Conservation (phyloP, 148 eudicot species). For the Chenopodium formosanum region DNA sequence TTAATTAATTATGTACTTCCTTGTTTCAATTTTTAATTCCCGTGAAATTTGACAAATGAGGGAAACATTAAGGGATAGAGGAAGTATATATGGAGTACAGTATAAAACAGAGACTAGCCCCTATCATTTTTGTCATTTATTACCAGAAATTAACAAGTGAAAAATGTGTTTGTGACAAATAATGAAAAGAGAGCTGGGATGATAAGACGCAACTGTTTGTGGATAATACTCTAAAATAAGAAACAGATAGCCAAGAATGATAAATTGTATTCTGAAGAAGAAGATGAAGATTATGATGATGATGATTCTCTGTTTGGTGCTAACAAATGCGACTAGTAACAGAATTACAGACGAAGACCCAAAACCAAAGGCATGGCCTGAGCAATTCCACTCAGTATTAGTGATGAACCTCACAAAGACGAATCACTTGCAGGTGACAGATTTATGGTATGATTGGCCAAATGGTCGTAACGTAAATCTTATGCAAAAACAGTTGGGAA, state of each 20-base stretch:
- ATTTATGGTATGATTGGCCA: constrained; percentile 78
- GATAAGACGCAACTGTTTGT: too few species aligned
- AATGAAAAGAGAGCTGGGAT: too few species aligned
- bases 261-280: not conserved
- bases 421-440: constrained; percentile 34
- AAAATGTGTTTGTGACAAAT: too few species aligned
- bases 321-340: not conserved
- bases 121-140: too few species aligned
- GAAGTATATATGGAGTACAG: too few species aligned
- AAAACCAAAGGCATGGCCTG: constrained; percentile 61
- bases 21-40: too few species aligned
- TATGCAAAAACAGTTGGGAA: constrained; percentile 53
- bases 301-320: not conserved
- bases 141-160: too few species aligned
- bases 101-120: too few species aligned
- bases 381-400: constrained; percentile 62
- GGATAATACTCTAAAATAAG: not conserved
- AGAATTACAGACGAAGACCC: constrained; percentile 24
- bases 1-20: too few species aligned
- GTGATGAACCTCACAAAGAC: constrained; percentile 40
- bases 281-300: not conserved
- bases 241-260: not conserved
- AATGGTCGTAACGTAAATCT: constrained; percentile 73
- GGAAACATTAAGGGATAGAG: too few species aligned
- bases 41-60: too few species aligned